Evolutionary conservation across 2,329 filamentous ascomycete genomes (phyloP), one percentile per base, ranked within the genome.

Genomic region (Colletotrichum trifolii): DNA sequence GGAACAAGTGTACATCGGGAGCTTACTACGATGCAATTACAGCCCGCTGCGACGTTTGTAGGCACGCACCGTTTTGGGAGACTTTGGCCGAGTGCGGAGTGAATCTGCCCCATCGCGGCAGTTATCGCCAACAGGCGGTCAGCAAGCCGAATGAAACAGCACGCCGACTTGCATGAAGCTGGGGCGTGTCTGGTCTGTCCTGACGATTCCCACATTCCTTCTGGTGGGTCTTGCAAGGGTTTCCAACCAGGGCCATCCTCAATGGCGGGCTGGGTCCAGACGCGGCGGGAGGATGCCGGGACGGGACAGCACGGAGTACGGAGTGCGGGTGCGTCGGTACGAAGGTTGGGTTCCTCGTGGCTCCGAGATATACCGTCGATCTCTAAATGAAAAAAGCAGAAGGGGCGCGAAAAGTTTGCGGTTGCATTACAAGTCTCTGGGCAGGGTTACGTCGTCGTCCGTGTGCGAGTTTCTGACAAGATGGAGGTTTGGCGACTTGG

Each of bases 401-500:
- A 10, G 39, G 34, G 42, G 12, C 47, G 8, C 35, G 33, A 54
- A 60, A 55, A 33, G 52, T 62, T 56, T 45, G 36, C 47, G 12
- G 52, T 40, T 52, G 42, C 58, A 56, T 53, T 45, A 47, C 58
- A 56, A 53, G 34, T 17, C 62, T 56, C 42, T 50, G 58, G 45
- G 43, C 53, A 65, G 55, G 62, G 50, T 55, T 36, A 12, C 42
- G 33, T 39, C 25, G 25, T 25, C 25, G 25, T 25, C 25, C 25
- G 25, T 25, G 39, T 62, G 35, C 15, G 42, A 58, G 40, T 52
- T 50, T 47, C 39, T 65, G 62, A 46, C 40, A 42, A 8, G 25
- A 25, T 40, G 47, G 58, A 38, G 61, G 58, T 57, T 62, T 52
- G 58, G 25, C 25, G n/a, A 53, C 57, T 47, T 65, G 57, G 62